phyloP scores from a whole-genome alignment of 2,329 filamentous ascomycete species.

The Herpotrichia juniperi region DNA sequence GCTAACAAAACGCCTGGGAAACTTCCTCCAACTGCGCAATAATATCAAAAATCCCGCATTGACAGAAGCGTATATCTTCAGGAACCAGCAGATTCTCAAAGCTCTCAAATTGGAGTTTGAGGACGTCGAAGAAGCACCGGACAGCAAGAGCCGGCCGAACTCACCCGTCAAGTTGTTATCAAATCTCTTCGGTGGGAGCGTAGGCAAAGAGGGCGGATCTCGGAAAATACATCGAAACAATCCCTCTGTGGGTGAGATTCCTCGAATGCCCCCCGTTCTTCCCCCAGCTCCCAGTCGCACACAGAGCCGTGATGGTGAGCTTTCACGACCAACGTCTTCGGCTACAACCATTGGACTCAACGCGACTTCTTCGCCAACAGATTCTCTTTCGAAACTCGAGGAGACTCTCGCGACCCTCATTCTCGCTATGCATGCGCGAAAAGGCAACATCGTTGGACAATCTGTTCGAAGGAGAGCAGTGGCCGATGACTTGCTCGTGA shows the following conservation, averaged over 20 bases:
- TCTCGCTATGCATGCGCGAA: slow-evolving; percentile 80
- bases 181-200: slow-evolving; percentile 73
- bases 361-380: slow-evolving; percentile 21
- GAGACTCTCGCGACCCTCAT: slow-evolving; percentile 86
- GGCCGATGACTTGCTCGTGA: slow-evolving; percentile 80
- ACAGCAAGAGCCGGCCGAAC: slow-evolving; percentile 71
- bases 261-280: slow-evolving; percentile 40
- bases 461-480: slow-evolving; percentile 71
- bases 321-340: slow-evolving; percentile 39
- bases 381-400: slow-evolving; percentile 71
- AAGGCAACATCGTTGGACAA: slow-evolving; percentile 83
- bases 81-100: slow-evolving; percentile 78
- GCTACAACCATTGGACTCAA: slow-evolving; percentile 40
- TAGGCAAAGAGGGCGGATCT: slow-evolving; percentile 48
- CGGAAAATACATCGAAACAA: slow-evolving; percentile 43
- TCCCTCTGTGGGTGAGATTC: slow-evolving; percentile 42
- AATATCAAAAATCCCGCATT: slow-evolving; percentile 69
- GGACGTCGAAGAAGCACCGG: slow-evolving; percentile 59
- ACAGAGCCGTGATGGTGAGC: slow-evolving; percentile 41
- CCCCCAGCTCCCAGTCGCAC: slow-evolving; percentile 45
- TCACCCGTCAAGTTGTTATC: slow-evolving; percentile 92
- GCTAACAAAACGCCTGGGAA: slow-evolving; percentile 74
- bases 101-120: slow-evolving; percentile 69
- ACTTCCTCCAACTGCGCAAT: slow-evolving; percentile 74
- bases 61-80: slow-evolving; percentile 73